These are phyloP conservation scores for Xanthoconium purpureum DNA, from an alignment of 768 basidiomycete genomes.

Conservation along the genomic window DNA sequence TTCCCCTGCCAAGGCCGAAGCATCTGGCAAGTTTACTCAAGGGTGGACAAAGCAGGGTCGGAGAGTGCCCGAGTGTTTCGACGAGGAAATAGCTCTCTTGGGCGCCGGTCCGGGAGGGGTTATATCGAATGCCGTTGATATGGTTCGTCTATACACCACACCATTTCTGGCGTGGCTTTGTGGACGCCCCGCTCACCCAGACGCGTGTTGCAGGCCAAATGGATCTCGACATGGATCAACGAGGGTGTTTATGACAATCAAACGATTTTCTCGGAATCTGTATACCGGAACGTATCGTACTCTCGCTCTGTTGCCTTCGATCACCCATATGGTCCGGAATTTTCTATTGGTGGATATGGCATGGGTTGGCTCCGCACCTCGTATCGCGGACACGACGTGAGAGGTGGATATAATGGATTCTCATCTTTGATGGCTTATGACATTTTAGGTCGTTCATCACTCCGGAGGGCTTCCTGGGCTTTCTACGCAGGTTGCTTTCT, in stretches of 20 bases:
- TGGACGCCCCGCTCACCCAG: not conserved
- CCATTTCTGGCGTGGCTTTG: too few species aligned
- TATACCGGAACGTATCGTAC: conserved; percentile 31
- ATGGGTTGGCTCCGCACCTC: conserved; percentile 41
- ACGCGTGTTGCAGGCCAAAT: conserved; percentile 33
- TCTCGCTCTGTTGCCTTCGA: conserved; percentile 29
- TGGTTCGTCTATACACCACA: too few species aligned
- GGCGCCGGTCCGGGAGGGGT: conserved; percentile 41
- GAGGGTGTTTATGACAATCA: conserved; percentile 31
- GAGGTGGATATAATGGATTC: not conserved
- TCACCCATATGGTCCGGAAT: conserved; percentile 10
- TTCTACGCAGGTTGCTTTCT: too few species aligned
- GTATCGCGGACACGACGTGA: conserved; percentile 41
- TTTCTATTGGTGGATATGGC: conserved; percentile 38
- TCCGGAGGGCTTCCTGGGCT: too few species aligned
- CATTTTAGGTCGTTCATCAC: too few species aligned
- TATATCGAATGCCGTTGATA: conserved; percentile 30
- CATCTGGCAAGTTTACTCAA: too few species aligned
- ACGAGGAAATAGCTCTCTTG: conserved; percentile 14
- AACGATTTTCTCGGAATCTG: conserved; percentile 33
- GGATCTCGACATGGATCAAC: conserved; percentile 37
- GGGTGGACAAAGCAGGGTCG: conserved; percentile 13
- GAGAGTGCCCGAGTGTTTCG: conserved; percentile 35
- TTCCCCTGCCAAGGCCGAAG: too few species aligned
- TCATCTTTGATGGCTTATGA: too few species aligned